Base-by-base conservation (phyloP, 192 early-diverging fungal species). In the Coemansia sp. region DNA sequence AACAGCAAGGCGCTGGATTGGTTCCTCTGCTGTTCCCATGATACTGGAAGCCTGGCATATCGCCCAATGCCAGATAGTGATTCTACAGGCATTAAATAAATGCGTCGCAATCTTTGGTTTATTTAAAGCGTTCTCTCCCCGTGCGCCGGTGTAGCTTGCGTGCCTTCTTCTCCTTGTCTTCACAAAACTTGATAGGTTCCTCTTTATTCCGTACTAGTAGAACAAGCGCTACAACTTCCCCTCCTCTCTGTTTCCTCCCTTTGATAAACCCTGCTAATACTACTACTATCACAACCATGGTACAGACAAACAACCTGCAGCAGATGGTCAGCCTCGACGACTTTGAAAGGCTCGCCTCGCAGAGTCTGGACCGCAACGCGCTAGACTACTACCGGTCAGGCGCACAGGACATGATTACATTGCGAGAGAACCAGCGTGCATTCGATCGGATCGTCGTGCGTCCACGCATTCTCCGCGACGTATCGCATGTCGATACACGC, bases 381-480 rank as follows among this genome's bases (percentile, higher is more conserved):
- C 75, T 79, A 54, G 76, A 84, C 66, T 86, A 86, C 67, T 86
- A 86, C 63, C 67, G 74, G 12, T 74, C 84, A 6, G 85, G 85
- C 19, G 77, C 85, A 4, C 77, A 84, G 42, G 84, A 85, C 76
- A 83, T 83, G 81, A 41, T 72, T 18, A 83, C 85, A 1, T 21
- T 80, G 52, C 67, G 63, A 2, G 73, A 80, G 49, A 86, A 86
- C 74, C 69, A 71, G 60, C 65, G 69, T 0, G 78, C 85, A 18
- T 86, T 83, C 22, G 69, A 75, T 64, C 67, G 83, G 11, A 72
- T 80, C 32, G 39, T 47, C 19, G n/a, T 86, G 1, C 52, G 83
- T 0, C 91, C 92, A 16, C 87, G 92, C 40, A 84, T 93, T 12
- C 77, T 94, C 63, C 85, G 87, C 26, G 86, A 93, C 73, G 91